Conservation (phyloP, 2,329 filamentous ascomycete species). For the Nemania abortiva region DNA sequence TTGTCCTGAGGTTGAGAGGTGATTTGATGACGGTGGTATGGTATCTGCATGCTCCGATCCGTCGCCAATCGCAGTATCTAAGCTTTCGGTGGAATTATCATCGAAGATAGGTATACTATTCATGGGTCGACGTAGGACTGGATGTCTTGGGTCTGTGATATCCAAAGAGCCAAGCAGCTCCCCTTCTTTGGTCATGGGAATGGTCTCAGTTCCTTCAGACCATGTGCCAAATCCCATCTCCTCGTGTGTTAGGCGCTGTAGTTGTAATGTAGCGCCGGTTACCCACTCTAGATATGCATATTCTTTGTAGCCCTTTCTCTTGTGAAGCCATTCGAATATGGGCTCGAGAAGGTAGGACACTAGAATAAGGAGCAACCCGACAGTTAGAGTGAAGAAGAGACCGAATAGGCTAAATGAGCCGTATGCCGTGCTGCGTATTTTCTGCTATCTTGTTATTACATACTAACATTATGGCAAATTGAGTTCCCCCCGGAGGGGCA, state of each 20-base stretch:
- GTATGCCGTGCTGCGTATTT: conserved; percentile 43
- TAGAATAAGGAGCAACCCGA: conserved; percentile 40
- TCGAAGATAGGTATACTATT: background rate
- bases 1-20: background rate
- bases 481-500: background rate
- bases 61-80: background rate
- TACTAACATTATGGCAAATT: background rate
- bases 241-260: conserved; percentile 48
- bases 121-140: conserved; percentile 1
- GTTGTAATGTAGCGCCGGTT: conserved; percentile 43
- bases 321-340: conserved; percentile 29
- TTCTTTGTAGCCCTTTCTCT: conserved; percentile 25
- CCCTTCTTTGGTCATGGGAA: conserved; percentile 1
- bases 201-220: conserved; percentile 24
- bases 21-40: background rate
- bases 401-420: conserved; percentile 48
- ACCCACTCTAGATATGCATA: conserved; percentile 46
- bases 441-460: conserved; percentile 37
- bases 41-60: background rate
- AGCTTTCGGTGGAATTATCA: background rate
- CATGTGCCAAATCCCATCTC: conserved; percentile 33
- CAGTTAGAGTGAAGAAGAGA: conserved; percentile 43
- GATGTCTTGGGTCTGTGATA: conserved; percentile 10
- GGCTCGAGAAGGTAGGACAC: conserved; percentile 43
- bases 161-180: conserved; percentile 12